These are phyloP conservation scores for Fistulifera pelliculosa DNA, from an alignment of 108 stramenopile genomes.

Conservation along the genomic window DNA sequence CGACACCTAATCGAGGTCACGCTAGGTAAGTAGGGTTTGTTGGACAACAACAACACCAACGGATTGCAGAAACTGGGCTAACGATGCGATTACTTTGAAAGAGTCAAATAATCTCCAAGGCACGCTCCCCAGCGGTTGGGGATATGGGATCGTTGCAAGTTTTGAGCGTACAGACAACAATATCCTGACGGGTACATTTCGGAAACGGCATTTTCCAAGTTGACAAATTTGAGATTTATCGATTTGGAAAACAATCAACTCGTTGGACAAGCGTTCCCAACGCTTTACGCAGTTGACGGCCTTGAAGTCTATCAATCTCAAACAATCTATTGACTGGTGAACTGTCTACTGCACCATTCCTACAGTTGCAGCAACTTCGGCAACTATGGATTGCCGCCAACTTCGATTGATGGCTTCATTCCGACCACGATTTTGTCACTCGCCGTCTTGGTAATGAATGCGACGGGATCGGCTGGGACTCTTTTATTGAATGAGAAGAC, in stretches of 20 bases:
- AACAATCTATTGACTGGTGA: conserved; percentile 3
- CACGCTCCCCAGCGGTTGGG: not conserved
- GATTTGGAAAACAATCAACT: conserved; percentile 12
- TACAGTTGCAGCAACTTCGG: conserved; percentile 16
- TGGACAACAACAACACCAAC: no score
- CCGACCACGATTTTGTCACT: conserved; percentile 10
- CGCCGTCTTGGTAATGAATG: no score
- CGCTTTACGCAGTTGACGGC: not conserved
- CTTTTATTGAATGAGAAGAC: no score
- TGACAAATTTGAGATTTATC: not conserved
- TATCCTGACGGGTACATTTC: conserved; percentile 2
- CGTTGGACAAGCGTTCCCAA: not conserved
- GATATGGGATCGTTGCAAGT: not conserved
- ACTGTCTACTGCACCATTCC: not conserved
- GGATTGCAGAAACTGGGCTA: not conserved
- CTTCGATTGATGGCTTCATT: conserved; percentile 20
- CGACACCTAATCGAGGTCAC: not conserved
- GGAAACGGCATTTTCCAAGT: not conserved
- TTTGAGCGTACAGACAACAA: not conserved
- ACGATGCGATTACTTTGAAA: not conserved
- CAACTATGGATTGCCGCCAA: conserved; percentile 19
- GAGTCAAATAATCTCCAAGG: conserved; percentile 7
- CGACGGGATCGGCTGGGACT: no score
- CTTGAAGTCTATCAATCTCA: conserved; percentile 27
- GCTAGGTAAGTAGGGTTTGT: conserved; percentile 1